Evolutionary conservation across 805 yeast species (phyloP).

Genomic region (Citeromyces matritensis): DNA sequence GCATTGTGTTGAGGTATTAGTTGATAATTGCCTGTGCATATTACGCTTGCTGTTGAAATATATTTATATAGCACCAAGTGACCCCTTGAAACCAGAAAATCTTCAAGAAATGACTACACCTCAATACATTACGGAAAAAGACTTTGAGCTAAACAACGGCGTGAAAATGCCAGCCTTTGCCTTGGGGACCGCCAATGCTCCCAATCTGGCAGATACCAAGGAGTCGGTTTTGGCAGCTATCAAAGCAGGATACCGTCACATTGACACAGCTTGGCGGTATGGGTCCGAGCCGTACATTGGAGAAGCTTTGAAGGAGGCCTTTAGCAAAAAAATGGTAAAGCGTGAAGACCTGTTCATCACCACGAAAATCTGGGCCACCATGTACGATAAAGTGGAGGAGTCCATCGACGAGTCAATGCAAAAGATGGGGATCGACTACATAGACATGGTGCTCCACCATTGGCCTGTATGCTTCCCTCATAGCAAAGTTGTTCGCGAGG

Average conservation of each 20-base stretch:
- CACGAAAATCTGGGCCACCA: conserved; percentile 52
- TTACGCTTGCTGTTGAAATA: too few relatives aligned
- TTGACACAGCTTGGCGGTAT: conserved; percentile 38
- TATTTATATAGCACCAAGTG: too few relatives aligned
- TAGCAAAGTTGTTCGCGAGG: conserved; percentile 22
- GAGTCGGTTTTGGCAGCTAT: conserved; percentile 42
- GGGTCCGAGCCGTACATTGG: conserved; percentile 27
- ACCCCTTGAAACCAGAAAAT: too few relatives aligned
- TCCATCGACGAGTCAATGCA: conserved; percentile 23
- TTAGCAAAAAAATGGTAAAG: conserved; percentile 26
- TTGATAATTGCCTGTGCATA: too few relatives aligned
- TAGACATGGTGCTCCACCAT: conserved; percentile 29
- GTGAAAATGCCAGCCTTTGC: conserved; percentile 51
- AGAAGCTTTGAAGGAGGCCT: conserved; percentile 27
- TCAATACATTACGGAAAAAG: too few relatives aligned
- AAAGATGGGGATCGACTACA: conserved; percentile 25
- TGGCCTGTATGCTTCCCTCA: conserved; percentile 29
- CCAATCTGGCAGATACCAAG: conserved; percentile 18
- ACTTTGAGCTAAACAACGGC: conserved; percentile 34
- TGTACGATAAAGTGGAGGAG: conserved; percentile 21
- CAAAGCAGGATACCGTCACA: conserved; percentile 30
- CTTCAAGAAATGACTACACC: too few relatives aligned
- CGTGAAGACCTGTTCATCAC: conserved; percentile 51
- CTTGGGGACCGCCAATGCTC: conserved; percentile 36
- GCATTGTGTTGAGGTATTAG: too few relatives aligned